A percentile compares a stretch with the other conserved stretches of the same genome.
phyloP scores from a whole-genome alignment of 192 early-diverging fungal species.

The Coemansia sp. region DNA sequence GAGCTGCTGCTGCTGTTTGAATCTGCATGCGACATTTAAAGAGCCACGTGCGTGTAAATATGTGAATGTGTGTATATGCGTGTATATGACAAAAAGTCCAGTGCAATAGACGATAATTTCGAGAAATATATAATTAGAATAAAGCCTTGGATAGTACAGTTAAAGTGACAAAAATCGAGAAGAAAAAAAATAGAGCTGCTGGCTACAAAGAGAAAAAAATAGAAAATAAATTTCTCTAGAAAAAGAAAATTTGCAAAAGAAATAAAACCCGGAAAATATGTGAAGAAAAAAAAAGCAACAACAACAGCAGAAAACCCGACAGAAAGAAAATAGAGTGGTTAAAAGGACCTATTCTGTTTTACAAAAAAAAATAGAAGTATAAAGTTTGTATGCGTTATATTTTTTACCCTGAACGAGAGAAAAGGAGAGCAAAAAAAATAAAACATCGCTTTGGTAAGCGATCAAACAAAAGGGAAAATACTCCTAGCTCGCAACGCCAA shows the following conservation, averaged over 20 bases:
- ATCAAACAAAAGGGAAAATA: too few relatives aligned
- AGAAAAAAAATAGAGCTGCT: background rate
- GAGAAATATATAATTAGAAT: background rate
- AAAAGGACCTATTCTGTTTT: background rate
- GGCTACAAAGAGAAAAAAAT: background rate
- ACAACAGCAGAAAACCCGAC: background rate
- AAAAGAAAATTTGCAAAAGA: background rate
- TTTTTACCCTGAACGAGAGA: too few relatives aligned
- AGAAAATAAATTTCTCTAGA: background rate
- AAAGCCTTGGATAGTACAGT: background rate
- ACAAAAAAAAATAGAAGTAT: background rate
- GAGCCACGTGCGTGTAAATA: background rate
- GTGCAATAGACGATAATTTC: background rate
- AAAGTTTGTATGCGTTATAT: background rate
- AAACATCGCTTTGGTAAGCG: too few relatives aligned
- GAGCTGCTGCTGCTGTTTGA: conserved; percentile 1
- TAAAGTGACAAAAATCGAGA: background rate
- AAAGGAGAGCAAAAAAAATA: too few relatives aligned
- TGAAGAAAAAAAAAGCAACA: conserved; percentile 1
- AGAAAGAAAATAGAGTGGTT: background rate
- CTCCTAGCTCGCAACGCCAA: too few relatives aligned
- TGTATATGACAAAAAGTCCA: too few relatives aligned
- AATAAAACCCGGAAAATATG: background rate
- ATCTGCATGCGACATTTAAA: conserved; percentile 2
- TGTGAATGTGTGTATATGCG: too few relatives aligned